These are phyloP conservation scores for Isoetes taiwanensis DNA, from an alignment of 75 land plant genomes.

Conservation along the genomic window DNA sequence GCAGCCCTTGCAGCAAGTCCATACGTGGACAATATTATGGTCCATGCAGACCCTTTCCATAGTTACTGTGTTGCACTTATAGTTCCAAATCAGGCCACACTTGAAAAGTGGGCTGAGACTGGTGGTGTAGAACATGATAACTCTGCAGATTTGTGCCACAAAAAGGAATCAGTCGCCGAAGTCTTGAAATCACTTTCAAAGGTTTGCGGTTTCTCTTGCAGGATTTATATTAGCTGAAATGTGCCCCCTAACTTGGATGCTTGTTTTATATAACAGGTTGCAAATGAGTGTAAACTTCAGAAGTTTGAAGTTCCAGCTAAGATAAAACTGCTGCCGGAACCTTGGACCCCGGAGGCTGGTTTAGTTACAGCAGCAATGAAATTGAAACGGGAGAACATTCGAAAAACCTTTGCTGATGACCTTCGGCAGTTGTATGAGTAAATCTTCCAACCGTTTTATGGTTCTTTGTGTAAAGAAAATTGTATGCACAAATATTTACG, in stretches of 20 bases:
- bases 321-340: slow-evolving; percentile 5
- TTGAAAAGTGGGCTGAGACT: neutral
- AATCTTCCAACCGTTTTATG: neutral
- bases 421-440: neutral
- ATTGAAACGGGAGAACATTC: slow-evolving; percentile 2
- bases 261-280: no score
- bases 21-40: neutral
- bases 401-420: neutral
- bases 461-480: no score
- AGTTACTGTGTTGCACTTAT: slow-evolving; percentile 4
- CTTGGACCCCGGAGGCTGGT: slow-evolving; percentile 5
- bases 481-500: no score
- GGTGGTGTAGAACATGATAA: neutral
- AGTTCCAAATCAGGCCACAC: neutral
- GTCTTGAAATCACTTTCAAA: neutral
- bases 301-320: neutral
- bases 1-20: neutral
- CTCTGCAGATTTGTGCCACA: neutral
- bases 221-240: no score
- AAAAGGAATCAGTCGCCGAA: neutral
- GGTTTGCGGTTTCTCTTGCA: no score
- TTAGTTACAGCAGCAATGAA: slow-evolving; percentile 1
- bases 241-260: no score
- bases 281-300: slow-evolving; percentile 22
- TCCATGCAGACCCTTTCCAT: slow-evolving; percentile 7